Evolutionary conservation across 106 monocot species (phyloP).

Genomic region (Narthecium ossifragum): DNA sequence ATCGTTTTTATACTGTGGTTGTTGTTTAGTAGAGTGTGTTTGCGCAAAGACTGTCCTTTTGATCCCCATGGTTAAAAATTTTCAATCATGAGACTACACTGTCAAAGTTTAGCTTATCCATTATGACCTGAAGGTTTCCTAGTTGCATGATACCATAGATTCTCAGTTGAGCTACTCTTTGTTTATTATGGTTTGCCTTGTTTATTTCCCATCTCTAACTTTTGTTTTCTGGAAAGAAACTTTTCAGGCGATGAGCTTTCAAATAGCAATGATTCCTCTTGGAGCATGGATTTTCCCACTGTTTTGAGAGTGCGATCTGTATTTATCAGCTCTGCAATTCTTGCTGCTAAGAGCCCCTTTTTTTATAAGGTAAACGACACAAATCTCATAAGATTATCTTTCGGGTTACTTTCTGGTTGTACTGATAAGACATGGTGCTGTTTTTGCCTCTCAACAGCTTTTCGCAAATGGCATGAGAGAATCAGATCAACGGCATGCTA

Average conservation of each 20-base stretch:
- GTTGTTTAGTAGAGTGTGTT: too few species aligned
- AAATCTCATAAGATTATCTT: background rate
- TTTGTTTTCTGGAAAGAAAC: too few species aligned
- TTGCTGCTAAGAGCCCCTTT: constrained; percentile 53
- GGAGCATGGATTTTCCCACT: constrained; percentile 46
- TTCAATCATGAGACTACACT: too few species aligned
- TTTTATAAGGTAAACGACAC: constrained; percentile 35
- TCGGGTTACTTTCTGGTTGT: background rate
- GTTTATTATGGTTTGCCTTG: too few species aligned
- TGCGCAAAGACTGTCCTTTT: too few species aligned
- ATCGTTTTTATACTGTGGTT: too few species aligned
- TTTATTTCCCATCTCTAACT: background rate
- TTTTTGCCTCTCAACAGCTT: constrained; percentile 30
- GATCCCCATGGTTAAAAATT: too few species aligned
- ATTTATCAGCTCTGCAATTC: constrained; percentile 50
- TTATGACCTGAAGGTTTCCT: too few species aligned
- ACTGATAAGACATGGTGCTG: background rate
- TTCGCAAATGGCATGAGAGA: constrained; percentile 84
- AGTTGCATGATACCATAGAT: too few species aligned
- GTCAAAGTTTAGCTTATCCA: too few species aligned
- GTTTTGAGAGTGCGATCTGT: constrained; percentile 41
- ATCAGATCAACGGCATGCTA: constrained; percentile 73
- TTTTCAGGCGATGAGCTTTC: constrained; percentile 29
- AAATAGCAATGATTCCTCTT: constrained; percentile 38
- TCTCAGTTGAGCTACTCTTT: too few species aligned